phyloP scores from a whole-genome alignment of 1,284 basidiomycete genomes.

The Trametes hirsuta region DNA sequence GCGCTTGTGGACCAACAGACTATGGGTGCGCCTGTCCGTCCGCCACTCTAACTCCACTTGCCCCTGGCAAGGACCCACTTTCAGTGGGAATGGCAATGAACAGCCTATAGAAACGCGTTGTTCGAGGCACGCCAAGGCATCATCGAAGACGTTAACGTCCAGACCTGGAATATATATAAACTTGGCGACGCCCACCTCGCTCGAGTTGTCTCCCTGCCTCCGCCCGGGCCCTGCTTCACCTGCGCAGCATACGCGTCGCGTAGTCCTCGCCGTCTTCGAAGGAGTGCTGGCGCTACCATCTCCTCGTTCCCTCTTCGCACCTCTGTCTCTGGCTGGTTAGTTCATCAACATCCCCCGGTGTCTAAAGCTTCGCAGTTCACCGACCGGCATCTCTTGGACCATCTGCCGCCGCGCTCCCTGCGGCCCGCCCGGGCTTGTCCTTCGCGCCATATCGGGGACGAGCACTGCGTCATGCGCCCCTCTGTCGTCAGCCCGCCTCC shows the following conservation, averaged over 20 bases:
- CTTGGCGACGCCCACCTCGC: not conserved
- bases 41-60: constrained; percentile 4
- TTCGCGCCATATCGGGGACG: not conserved
- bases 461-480: constrained; percentile 7
- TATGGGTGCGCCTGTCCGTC: not conserved
- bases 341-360: too few species aligned
- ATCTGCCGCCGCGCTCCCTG: not conserved
- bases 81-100: not conserved
- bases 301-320: too few species aligned
- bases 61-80: not conserved
- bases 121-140: not conserved
- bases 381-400: not conserved
- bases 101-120: not conserved
- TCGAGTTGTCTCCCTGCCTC: too few species aligned
- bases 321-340: too few species aligned
- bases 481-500: not conserved
- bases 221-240: too few species aligned
- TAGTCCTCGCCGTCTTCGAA: too few species aligned
- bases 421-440: not conserved
- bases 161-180: not conserved
- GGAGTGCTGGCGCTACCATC: too few species aligned
- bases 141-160: not conserved
- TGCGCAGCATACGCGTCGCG: too few species aligned
- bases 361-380: too few species aligned
- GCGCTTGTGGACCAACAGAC: not conserved